Conservation (phyloP, 495 filamentous ascomycete genomes). For the Chaetomium cochliodes region DNA sequence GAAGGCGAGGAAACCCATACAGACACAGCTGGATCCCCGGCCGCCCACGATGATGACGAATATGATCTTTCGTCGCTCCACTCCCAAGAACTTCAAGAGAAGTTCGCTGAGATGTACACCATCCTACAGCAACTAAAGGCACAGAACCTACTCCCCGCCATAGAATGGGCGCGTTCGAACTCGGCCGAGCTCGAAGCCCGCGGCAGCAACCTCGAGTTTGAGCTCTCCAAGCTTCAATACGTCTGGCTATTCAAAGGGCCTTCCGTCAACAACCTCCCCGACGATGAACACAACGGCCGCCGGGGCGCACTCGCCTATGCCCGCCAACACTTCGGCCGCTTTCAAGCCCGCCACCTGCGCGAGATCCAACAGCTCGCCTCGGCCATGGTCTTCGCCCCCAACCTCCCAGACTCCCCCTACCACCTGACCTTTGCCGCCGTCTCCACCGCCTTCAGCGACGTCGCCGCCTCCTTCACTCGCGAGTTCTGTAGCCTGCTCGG, state of each 20-base stretch:
- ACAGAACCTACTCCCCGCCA: conserved; percentile 75
- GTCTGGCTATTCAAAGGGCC: conserved; percentile 71
- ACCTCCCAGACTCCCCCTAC: conserved; percentile 72
- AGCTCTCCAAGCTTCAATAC: conserved; percentile 82
- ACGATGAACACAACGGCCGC: conserved; percentile 41
- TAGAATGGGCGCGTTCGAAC: conserved; percentile 77
- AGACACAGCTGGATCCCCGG: conserved; percentile 12
- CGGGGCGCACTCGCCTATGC: conserved; percentile 71
- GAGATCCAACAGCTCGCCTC: conserved; percentile 76
- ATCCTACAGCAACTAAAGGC: conserved; percentile 75
- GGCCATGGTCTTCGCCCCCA: conserved; percentile 73
- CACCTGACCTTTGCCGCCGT: conserved; percentile 65
- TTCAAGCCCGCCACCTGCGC: conserved; percentile 60
- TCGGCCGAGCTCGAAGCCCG: conserved; percentile 68
- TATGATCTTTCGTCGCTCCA: conserved; percentile 57
- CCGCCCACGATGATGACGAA: conserved; percentile 26
- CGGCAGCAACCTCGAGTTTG: conserved; percentile 92
- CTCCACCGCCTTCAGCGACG: conserved; percentile 70
- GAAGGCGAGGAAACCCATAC: conserved; percentile 23
- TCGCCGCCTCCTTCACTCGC: conserved; percentile 78
- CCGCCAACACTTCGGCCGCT: conserved; percentile 55
- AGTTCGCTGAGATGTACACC: conserved; percentile 86
- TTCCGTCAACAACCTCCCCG: conserved; percentile 45
- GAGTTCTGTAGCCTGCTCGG: conserved; percentile 94
- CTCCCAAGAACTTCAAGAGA: conserved; percentile 66